Conservation (phyloP, 768 basidiomycete genomes). For the Lactarius akahatsu region DNA sequence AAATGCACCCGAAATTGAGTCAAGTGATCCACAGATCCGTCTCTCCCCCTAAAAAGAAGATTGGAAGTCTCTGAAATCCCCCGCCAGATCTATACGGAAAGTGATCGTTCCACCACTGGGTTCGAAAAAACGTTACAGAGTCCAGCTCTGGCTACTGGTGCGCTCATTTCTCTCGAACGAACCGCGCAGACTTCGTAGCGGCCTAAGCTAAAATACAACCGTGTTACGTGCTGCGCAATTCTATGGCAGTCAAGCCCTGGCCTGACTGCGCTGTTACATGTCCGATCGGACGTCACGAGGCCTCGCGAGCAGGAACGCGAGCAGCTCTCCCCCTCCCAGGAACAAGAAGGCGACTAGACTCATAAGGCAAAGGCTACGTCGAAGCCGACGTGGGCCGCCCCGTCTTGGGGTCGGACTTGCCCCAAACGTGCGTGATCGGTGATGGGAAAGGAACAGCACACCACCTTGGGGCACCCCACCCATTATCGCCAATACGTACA, state of each 20-base stretch:
- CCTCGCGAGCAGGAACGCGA: neutral
- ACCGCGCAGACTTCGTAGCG: neutral
- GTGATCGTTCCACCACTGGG: neutral
- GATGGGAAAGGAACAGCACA: neutral
- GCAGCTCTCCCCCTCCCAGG: neutral
- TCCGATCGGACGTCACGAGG: neutral
- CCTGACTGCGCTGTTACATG: neutral
- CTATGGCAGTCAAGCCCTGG: neutral
- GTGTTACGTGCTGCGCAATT: neutral
- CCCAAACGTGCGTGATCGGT: neutral
- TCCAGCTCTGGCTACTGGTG: neutral
- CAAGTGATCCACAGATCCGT: neutral
- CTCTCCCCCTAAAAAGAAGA: neutral
- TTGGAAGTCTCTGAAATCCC: neutral
- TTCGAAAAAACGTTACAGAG: neutral
- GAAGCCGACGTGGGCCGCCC: neutral
- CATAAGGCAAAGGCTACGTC: conserved; percentile 1
- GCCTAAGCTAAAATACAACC: neutral
- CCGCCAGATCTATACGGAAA: neutral
- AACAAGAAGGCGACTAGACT: neutral
- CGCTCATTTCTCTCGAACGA: neutral
- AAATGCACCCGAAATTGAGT: conserved; percentile 1
- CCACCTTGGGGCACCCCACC: conserved; percentile 4
- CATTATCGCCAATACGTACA: neutral
- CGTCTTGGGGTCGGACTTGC: conserved; percentile 1